Evolutionary conservation across 805 yeast genomes (phyloP).

Genomic region (Isabelozyma pseudorhagii): DNA sequence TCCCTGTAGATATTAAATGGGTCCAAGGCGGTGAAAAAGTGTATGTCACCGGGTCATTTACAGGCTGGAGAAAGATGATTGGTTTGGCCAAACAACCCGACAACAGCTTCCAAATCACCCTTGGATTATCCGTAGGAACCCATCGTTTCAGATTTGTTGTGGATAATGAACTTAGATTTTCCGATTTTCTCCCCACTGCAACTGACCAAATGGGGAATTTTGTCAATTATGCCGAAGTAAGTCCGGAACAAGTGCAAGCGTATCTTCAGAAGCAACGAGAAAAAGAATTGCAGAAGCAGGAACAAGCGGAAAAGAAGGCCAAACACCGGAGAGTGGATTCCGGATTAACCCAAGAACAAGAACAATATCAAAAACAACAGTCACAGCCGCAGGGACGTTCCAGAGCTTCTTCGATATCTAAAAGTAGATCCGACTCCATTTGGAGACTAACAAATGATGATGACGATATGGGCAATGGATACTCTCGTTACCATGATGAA

Average conservation of each 20-base stretch:
- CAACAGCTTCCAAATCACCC: slow-evolving; percentile 59
- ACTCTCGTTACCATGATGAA: slow-evolving; percentile 70
- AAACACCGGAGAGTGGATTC: background rate
- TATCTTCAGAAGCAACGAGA: slow-evolving; percentile 27
- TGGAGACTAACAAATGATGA: slow-evolving; percentile 64
- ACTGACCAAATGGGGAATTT: slow-evolving; percentile 96
- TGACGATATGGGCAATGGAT: slow-evolving; percentile 83
- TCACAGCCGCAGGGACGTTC: slow-evolving; percentile 18
- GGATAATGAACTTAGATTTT: slow-evolving; percentile 86
- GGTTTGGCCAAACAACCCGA: slow-evolving; percentile 62
- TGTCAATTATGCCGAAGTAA: slow-evolving; percentile 84
- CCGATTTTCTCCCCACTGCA: slow-evolving; percentile 90
- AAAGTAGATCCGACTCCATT: slow-evolving; percentile 51
- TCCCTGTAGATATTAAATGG: slow-evolving; percentile 79
- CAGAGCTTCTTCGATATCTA: slow-evolving; percentile 14
- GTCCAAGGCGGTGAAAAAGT: slow-evolving; percentile 95
- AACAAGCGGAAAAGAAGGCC: slow-evolving; percentile 6
- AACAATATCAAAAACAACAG: slow-evolving; percentile 6
- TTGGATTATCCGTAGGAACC: slow-evolving; percentile 84
- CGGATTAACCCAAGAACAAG: slow-evolving; percentile 2
- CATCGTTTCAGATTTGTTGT: slow-evolving; percentile 92
- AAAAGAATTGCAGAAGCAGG: slow-evolving; percentile 17
- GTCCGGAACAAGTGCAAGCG: slow-evolving; percentile 35
- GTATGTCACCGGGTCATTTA: slow-evolving; percentile 94
- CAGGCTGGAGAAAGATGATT: slow-evolving; percentile 98